Percentiles rank a stretch among this genome's conserved stretches.
Conservation (phyloP, 768 basidiomycete species). For the Mycena chlorophos region DNA sequence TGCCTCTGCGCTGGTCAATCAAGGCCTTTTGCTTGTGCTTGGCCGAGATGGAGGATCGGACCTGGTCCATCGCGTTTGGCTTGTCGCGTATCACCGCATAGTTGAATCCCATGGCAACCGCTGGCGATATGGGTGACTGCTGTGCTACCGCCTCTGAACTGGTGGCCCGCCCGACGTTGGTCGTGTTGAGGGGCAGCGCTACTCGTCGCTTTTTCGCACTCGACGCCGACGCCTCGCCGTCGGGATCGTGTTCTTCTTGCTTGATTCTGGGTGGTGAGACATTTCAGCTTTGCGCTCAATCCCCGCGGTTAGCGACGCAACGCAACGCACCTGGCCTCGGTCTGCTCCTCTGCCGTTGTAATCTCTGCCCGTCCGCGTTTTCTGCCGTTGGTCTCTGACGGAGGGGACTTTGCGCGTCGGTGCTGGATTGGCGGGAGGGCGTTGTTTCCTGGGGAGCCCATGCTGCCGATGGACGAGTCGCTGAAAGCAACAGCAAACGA, state of each 20-base stretch:
- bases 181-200: constrained; percentile 55
- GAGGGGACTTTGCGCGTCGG: constrained; percentile 38
- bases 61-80: constrained; percentile 56
- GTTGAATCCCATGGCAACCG: constrained; percentile 57
- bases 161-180: constrained; percentile 46
- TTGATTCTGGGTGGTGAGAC: constrained; percentile 24
- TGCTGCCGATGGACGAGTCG: constrained; percentile 51
- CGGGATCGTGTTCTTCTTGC: constrained; percentile 56
- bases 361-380: constrained; percentile 51
- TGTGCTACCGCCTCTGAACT: constrained; percentile 47
- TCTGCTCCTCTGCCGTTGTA: constrained; percentile 37
- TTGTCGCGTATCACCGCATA: constrained; percentile 56
- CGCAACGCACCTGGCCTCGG: constrained; percentile 49
- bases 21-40: constrained; percentile 74
- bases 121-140: constrained; percentile 71
- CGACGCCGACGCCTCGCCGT: constrained; percentile 42
- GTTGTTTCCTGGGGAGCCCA: constrained; percentile 48
- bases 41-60: constrained; percentile 58
- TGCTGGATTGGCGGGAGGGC: constrained; percentile 67
- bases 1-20: constrained; percentile 69
- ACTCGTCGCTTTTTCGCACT: constrained; percentile 68
- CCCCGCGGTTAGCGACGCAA: constrained; percentile 17
- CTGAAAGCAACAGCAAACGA: constrained; percentile 80
- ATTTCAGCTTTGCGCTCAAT: not conserved
- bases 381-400: constrained; percentile 27